phyloP scores from a whole-genome alignment of 768 basidiomycete species.

The Kondoa malvinella region DNA sequence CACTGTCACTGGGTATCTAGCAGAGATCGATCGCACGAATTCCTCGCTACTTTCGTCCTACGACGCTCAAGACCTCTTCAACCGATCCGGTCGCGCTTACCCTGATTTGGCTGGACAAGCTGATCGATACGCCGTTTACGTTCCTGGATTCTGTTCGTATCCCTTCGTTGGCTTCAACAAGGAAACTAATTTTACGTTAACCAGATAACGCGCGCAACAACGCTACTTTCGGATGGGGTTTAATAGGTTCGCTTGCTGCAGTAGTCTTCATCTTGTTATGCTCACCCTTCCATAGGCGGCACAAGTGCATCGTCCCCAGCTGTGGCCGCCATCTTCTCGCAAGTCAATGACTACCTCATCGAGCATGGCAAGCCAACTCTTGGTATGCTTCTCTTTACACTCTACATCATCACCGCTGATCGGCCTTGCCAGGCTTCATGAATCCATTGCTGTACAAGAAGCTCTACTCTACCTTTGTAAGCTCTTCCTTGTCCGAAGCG shows the following conservation, averaged over 20 bases:
- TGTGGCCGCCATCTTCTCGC: not conserved
- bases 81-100: not conserved
- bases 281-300: too few species aligned
- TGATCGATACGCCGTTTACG: not conserved
- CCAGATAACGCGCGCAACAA: too few species aligned
- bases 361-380: not conserved
- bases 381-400: too few species aligned
- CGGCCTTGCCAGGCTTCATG: too few species aligned
- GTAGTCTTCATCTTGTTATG: too few species aligned
- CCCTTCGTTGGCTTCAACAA: too few species aligned
- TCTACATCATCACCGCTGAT: too few species aligned
- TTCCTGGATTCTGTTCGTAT: not conserved
- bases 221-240: not conserved
- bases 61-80: not conserved
- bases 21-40: not conserved
- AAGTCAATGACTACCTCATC: conserved; percentile 5
- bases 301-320: not conserved
- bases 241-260: too few species aligned
- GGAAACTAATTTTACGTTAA: too few species aligned
- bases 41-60: not conserved
- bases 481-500: not conserved
- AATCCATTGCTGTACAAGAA: conserved; percentile 8
- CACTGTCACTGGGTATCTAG: not conserved
- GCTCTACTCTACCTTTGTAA: not conserved
- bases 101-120: not conserved